Conservation (phyloP, 2,329 filamentous ascomycete species). For the Seiridium cupressi region DNA sequence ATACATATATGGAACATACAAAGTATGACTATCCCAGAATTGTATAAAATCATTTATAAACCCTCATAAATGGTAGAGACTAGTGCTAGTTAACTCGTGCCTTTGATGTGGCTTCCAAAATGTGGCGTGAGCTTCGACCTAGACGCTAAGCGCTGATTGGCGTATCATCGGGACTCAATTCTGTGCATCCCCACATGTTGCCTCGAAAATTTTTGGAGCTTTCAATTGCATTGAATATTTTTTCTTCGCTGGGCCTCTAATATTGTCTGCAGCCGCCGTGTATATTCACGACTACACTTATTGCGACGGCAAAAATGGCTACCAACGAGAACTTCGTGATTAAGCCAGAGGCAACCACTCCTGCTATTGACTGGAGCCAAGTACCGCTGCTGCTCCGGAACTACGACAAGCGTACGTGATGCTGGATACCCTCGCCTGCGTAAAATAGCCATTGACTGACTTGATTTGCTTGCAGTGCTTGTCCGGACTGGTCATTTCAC, state of each 20-base stretch:
- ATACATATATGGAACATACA: too few relatives aligned
- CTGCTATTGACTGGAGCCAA: constrained; percentile 78
- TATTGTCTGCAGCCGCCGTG: constrained; percentile 10
- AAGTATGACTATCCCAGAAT: too few relatives aligned
- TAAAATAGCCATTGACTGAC: constrained; percentile 18
- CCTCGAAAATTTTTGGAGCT: constrained; percentile 31
- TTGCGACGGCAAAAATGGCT: constrained; percentile 3
- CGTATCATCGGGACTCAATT: background rate
- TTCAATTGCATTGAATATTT: constrained; percentile 14
- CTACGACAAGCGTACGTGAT: constrained; percentile 79
- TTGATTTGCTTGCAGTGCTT: constrained; percentile 57
- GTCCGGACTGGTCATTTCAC: constrained; percentile 96
- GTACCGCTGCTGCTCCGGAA: constrained; percentile 96
- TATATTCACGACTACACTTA: background rate
- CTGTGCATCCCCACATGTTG: constrained; percentile 15
- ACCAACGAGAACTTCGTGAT: constrained; percentile 73
- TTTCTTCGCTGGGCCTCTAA: constrained; percentile 15
- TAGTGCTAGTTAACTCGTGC: background rate
- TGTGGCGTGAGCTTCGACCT: constrained; percentile 7
- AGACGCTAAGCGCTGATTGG: background rate
- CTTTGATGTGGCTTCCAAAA: background rate
- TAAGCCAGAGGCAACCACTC: constrained; percentile 83
- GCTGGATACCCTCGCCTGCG: background rate
- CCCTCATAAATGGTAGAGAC: too few relatives aligned
- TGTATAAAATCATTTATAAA: too few relatives aligned